A percentile compares a stretch with the other conserved stretches of the same genome.
phyloP scores from a whole-genome alignment of 495 filamentous ascomycete genomes.

The Neurospora cerealis region DNA sequence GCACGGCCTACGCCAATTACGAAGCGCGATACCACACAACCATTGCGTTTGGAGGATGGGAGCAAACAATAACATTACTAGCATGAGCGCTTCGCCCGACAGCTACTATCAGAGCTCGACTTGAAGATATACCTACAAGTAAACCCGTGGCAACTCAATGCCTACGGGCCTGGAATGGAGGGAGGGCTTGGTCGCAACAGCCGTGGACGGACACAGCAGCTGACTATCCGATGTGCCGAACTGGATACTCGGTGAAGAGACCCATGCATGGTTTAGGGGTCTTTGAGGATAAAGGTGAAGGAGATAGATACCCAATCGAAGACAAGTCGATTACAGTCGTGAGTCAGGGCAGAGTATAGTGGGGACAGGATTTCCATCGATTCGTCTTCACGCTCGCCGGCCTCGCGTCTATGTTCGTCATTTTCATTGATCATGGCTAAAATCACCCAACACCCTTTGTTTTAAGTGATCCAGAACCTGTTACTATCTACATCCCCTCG shows the following conservation, averaged over 20 bases:
- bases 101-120: background rate
- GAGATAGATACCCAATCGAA: background rate
- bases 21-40: background rate
- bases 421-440: background rate
- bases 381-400: background rate
- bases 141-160: background rate
- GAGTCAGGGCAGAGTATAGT: background rate
- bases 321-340: background rate
- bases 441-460: background rate
- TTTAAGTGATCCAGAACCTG: background rate
- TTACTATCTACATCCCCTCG: background rate
- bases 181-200: background rate
- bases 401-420: background rate
- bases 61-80: background rate
- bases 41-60: background rate
- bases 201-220: background rate
- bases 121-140: background rate
- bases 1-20: background rate
- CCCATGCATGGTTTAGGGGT: background rate
- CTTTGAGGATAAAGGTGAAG: background rate
- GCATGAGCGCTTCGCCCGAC: background rate
- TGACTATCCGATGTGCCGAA: background rate
- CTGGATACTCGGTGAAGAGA: background rate
- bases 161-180: background rate
- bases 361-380: background rate